These are phyloP conservation scores for Penicillium sp. DNA, from an alignment of 2,329 filamentous ascomycete genomes.

Conservation along the genomic window DNA sequence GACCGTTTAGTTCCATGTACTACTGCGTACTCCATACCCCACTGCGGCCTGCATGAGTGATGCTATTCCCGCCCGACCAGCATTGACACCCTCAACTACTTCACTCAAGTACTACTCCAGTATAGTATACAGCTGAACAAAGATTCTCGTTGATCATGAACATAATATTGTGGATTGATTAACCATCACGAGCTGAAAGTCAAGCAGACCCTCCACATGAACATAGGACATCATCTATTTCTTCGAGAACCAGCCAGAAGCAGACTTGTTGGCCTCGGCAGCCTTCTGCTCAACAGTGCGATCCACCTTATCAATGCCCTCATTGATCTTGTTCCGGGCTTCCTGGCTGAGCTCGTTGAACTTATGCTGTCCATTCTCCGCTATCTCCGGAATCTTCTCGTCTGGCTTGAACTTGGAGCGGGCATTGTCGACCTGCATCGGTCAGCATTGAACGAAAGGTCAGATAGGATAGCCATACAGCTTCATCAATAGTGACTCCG, in stretches of 20 bases:
- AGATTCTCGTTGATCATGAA: neutral
- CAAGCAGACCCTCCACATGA: neutral
- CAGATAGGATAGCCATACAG: slow-evolving; percentile 51
- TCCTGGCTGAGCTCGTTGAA: slow-evolving; percentile 63
- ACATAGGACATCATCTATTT: slow-evolving; percentile 19
- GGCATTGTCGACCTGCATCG: slow-evolving; percentile 54
- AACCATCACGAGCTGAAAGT: neutral
- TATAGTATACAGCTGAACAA: neutral
- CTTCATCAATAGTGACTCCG: slow-evolving; percentile 63
- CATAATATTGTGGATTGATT: neutral
- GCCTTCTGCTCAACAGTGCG: slow-evolving; percentile 73
- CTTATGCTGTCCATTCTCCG: slow-evolving; percentile 55
- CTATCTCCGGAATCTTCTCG: slow-evolving; percentile 57
- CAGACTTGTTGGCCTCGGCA: slow-evolving; percentile 73
- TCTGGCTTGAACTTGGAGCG: slow-evolving; percentile 54
- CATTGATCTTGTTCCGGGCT: slow-evolving; percentile 50
- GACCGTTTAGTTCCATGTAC: neutral
- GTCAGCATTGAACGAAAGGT: neutral
- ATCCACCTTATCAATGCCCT: slow-evolving; percentile 70
- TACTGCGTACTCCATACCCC: neutral
- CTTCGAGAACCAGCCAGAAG: slow-evolving; percentile 79
- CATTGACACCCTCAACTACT: neutral
- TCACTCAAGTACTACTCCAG: neutral
- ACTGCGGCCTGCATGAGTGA: neutral
- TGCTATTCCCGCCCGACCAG: neutral